Percentiles rank a stretch among this genome's conserved stretches.
These are phyloP conservation scores for Canariomyces notabilis DNA, from an alignment of 2,329 filamentous ascomycete species.

Conservation along the genomic window DNA sequence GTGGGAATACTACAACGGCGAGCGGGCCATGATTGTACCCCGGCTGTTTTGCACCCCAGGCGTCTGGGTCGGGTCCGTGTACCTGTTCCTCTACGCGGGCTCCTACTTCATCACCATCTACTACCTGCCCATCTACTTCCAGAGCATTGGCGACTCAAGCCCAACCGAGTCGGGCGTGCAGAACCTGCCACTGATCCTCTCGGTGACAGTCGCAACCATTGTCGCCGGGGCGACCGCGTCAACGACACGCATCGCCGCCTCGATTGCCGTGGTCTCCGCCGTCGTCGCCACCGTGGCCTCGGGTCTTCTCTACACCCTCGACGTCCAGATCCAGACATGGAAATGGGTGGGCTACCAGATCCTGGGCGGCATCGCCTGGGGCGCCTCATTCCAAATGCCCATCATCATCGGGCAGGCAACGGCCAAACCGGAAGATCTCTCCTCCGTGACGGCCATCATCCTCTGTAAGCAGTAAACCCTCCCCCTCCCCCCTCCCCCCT, in stretches of 20 bases:
- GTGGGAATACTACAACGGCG: conserved; percentile 34
- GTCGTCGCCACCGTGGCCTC: conserved; percentile 33
- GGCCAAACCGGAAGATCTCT: conserved; percentile 26
- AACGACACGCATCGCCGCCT: conserved; percentile 29
- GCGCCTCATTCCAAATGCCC: conserved; percentile 37
- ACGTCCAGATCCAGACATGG: conserved; percentile 27
- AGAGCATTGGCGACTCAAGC: conserved; percentile 33
- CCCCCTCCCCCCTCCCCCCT: not conserved
- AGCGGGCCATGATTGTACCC: conserved; percentile 34
- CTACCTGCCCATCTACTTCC: conserved; percentile 40
- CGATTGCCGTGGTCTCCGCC: conserved; percentile 34
- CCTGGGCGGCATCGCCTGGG: conserved; percentile 38
- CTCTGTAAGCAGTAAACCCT: conserved; percentile 23
- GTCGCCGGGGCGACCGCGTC: conserved; percentile 29
- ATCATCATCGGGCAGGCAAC: conserved; percentile 39
- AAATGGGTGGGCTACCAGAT: conserved; percentile 46
- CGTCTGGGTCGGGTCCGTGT: conserved; percentile 27
- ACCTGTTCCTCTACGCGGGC: conserved; percentile 33
- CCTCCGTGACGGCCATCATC: conserved; percentile 27
- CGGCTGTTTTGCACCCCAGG: conserved; percentile 31
- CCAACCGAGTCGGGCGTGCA: conserved; percentile 34
- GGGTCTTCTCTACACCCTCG: conserved; percentile 35
- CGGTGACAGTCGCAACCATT: conserved; percentile 31
- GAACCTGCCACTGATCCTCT: conserved; percentile 35
- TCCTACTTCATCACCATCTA: conserved; percentile 35